phyloP scores from a whole-genome alignment of 768 basidiomycete species.

The Lyophyllum shimeji region DNA sequence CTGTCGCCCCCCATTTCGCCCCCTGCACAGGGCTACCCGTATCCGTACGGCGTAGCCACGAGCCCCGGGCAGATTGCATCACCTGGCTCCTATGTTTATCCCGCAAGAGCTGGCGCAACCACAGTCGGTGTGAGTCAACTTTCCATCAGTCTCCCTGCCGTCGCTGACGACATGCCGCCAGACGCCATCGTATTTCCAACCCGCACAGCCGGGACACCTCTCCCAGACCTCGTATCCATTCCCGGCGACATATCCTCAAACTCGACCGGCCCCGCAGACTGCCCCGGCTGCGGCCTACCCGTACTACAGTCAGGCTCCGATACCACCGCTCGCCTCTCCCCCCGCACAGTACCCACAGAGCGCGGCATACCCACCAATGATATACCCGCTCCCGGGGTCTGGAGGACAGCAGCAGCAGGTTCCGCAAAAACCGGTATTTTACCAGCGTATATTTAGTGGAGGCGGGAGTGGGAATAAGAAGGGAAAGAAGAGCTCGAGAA shows the following conservation, averaged over 20 bases:
- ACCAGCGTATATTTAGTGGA: conserved; percentile 10
- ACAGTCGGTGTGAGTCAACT: conserved; percentile 5
- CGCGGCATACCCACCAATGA: conserved; percentile 4
- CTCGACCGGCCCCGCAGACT: conserved; percentile 1
- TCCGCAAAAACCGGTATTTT: conserved; percentile 3
- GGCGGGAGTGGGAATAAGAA: conserved; percentile 1
- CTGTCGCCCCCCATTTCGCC: conserved; percentile 4
- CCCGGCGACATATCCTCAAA: background rate
- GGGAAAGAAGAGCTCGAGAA: background rate
- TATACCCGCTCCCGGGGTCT: conserved; percentile 10
- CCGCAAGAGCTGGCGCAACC: background rate
- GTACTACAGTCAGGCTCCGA: background rate
- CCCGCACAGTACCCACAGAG: conserved; percentile 9
- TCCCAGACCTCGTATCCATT: conserved; percentile 2
- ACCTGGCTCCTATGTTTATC: conserved; percentile 1
- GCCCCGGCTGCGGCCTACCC: background rate
- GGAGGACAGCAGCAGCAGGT: conserved; percentile 1
- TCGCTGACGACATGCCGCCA: background rate
- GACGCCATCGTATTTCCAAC: conserved; percentile 2
- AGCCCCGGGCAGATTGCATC: background rate
- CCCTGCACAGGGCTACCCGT: conserved; percentile 1
- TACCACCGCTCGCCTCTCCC: background rate
- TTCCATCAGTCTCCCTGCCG: background rate
- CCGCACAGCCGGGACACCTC: background rate
- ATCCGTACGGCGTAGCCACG: conserved; percentile 1